Evolutionary conservation across 2,329 filamentous ascomycete species (phyloP), one percentile per base, ranked within the genome.

Genomic region (Hysterium pulicare): DNA sequence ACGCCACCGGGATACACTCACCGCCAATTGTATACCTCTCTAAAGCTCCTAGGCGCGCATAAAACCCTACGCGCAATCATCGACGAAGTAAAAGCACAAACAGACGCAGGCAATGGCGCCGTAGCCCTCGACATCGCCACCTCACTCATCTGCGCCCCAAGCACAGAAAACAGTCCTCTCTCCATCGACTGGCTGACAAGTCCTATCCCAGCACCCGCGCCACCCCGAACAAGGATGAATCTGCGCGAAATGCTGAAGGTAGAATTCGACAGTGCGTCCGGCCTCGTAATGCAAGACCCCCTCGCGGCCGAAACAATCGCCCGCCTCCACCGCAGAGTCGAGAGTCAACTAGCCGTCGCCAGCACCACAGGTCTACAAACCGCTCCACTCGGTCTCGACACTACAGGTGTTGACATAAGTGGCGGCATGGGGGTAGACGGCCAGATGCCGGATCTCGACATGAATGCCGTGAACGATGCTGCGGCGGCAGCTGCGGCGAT

Each of bases 41-140:
- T 80, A 26, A 76, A 78, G 42, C 70, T 86, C 23, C 67, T 86
- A 1, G 85, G 85, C 0, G 77, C 83, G 0, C 77, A 73, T 44
- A 71, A 75, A 4, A 68, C 87, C 0, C 65, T 91, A 1, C 64
- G 73, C 2, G 67, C 81, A 5, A 77, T 91, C 17, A 58, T 88
- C 9, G 81, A 88, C 6, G 86, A 90, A 51, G 66, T 88, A 5
- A 80, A 78, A 51, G 66, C 77, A 15, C 80, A 85, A 48, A 79
- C 78, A 0, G 78, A 82, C 22, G 63, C 72, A 0, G 78, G 79
- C 4, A 80, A 78, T 49, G 79, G 77, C 1, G 75, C 77, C 42
- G 69, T 83, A 4, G 81, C 79, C 0, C 78, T 89, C 42, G 87
- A 90, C 53, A 74, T 90, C 8, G 84, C 79, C 2, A 79, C 78